Base-by-base conservation (phyloP, 345 rosid genomes). In the Populus pruinosa region DNA sequence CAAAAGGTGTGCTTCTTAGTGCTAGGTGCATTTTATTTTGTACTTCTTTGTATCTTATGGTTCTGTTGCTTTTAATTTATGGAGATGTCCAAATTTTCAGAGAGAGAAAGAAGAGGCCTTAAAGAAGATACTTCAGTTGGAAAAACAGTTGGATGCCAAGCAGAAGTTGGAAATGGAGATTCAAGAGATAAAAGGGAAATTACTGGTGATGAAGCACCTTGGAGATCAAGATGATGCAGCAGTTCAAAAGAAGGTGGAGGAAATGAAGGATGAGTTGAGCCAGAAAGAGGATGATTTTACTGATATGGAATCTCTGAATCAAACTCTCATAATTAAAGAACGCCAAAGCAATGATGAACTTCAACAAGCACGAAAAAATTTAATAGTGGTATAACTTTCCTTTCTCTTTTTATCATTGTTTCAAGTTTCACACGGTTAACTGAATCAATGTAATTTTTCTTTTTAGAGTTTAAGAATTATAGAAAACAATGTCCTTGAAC, bases 161-260 rank as follows among this genome's bases (percentile, higher is more conserved):
- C 97, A 94, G 82, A 91, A 91, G 88, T 67, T 94, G 76, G 90
- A 94, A 81, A 89, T 93, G 95, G 97, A 90, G 76, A 94, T 94
- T 73, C 88, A 88, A 82, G 98, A 93, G 71, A 74, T 93, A 77
- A 93, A 88, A 86, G 97, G 98, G 25, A 90, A 91, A 79, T 50
- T 94, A 43, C 86, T 88, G 78, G 95, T 94, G 83, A 87, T 91
- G 92, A 84, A 89, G 85, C 97, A 89, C 81, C 88, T 95, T 76
- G 98, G 85, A 49, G 89, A 91, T 81, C 85, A 87, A 70, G 90
- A 93, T 83, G 97, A 95, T 80, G 89, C 82, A 66, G 92, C 86
- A 1, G 84, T 91, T 8, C 85, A 92, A 81, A 77, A 85, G 70
- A 83, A 87, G 83, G 91, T 95, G 88, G 78, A 91, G 77, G 89